Percentiles rank a stretch among this genome's conserved stretches.
Conservation (phyloP, 148 eudicot species). For the Nyssa sinensis region DNA sequence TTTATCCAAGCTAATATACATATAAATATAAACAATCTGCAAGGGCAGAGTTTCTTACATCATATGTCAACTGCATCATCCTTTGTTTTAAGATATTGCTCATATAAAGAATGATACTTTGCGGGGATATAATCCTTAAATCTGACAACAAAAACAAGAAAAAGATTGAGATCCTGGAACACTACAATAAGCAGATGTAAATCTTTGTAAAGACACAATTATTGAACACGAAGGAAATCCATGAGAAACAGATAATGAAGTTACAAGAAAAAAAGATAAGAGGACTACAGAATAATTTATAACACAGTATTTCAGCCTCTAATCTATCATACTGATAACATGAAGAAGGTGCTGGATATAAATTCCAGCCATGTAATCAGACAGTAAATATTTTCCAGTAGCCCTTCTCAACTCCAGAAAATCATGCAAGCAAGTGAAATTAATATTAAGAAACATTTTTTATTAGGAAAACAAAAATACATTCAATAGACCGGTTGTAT, state of each 20-base stretch:
- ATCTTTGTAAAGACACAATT: not conserved
- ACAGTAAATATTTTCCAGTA: no score
- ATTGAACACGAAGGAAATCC: not conserved
- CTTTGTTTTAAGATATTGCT: conserved; percentile 40
- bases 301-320: not conserved
- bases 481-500: no score
- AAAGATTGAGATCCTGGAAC: not conserved
- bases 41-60: conserved; percentile 6
- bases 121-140: conserved; percentile 84
- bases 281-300: not conserved
- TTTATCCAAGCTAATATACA: not conserved
- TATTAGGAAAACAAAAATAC: no score
- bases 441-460: no score
- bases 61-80: conserved; percentile 20
- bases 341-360: not conserved
- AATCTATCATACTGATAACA: not conserved
- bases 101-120: conserved; percentile 73
- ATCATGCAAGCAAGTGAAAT: no score
- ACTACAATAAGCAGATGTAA: not conserved
- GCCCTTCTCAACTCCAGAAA: no score
- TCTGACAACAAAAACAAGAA: conserved; percentile 40
- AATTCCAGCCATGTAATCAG: no score
- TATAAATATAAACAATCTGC: not conserved
- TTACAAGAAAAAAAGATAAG: not conserved
- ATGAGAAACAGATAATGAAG: no score